A percentile compares a stretch with the other conserved stretches of the same genome.
These are phyloP conservation scores for Bidens hawaiensis DNA, from an alignment of 140 eudicot genomes.

Conservation along the genomic window DNA sequence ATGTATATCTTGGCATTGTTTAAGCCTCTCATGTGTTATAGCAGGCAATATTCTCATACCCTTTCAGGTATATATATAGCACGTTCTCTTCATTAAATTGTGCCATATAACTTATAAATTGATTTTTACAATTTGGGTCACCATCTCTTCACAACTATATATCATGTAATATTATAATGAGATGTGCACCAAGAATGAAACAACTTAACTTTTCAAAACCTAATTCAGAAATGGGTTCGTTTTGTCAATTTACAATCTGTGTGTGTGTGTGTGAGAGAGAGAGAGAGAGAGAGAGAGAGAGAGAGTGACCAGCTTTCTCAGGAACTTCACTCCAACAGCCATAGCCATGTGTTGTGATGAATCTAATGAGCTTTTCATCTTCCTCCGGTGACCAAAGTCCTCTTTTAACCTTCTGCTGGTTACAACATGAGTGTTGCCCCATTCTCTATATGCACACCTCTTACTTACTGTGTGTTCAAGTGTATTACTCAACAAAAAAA, in stretches of 20 bases:
- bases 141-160: constrained; percentile 8
- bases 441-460: constrained; percentile 13
- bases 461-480: constrained; percentile 6
- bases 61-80: not conserved
- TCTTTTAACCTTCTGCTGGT: constrained; percentile 96
- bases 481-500: constrained; percentile 20
- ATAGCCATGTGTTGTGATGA: constrained; percentile 90
- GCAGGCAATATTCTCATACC: not conserved
- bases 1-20: not conserved
- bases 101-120: constrained; percentile 1
- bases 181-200: not conserved
- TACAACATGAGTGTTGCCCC: constrained; percentile 99
- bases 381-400: constrained; percentile 99
- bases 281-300: constrained; percentile 17
- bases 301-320: constrained; percentile 78
- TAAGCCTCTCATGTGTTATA: too few relatives aligned
- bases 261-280: not conserved
- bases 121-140: not conserved
- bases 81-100: not conserved
- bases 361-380: constrained; percentile 78
- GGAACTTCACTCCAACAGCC: constrained; percentile 99
- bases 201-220: not conserved
- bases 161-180: not conserved
- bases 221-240: not conserved
- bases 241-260: not conserved